These are phyloP conservation scores for Coemansia interrupta DNA, from an alignment of 192 early-diverging fungal genomes.

Conservation along the genomic window DNA sequence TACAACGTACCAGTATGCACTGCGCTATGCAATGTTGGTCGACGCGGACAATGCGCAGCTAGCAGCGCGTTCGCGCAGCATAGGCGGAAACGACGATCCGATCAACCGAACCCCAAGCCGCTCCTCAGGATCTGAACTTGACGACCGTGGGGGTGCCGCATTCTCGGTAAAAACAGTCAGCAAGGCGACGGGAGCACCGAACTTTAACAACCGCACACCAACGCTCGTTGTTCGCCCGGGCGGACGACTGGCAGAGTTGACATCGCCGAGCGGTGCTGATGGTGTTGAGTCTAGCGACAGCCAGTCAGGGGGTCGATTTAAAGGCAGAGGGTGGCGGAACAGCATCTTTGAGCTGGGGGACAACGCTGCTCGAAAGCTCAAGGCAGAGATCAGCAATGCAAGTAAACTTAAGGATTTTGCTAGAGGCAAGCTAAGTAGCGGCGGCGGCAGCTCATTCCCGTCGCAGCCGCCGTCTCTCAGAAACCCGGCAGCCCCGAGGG, in stretches of 20 bases:
- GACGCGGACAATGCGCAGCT: conserved; percentile 47
- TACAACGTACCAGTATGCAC: conserved; percentile 52
- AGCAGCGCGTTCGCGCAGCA: conserved; percentile 31
- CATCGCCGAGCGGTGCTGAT: background rate
- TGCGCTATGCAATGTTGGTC: conserved; percentile 49
- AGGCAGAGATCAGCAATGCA: conserved; percentile 27
- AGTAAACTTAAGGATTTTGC: conserved; percentile 28
- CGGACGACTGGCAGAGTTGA: conserved; percentile 1
- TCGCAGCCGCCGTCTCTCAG: conserved; percentile 1
- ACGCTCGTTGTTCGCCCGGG: conserved; percentile 22
- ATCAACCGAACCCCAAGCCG: conserved; percentile 3
- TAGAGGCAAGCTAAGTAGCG: conserved; percentile 14
- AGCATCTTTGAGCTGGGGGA: conserved; percentile 41
- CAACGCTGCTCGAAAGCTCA: conserved; percentile 42
- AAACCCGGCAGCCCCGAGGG: conserved; percentile 3
- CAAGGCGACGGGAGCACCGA: conserved; percentile 38
- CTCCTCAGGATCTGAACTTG: conserved; percentile 1
- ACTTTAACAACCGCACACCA: conserved; percentile 50
- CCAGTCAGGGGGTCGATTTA: background rate
- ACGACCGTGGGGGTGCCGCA: background rate
- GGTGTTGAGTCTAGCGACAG: background rate
- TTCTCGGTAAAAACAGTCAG: conserved; percentile 40
- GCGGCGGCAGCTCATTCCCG: conserved; percentile 1
- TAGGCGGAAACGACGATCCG: background rate
- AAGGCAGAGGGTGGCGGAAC: conserved; percentile 33